Evolutionary conservation across 1,284 basidiomycete species (phyloP).

Genomic region (Cystobasidium pallidum): DNA sequence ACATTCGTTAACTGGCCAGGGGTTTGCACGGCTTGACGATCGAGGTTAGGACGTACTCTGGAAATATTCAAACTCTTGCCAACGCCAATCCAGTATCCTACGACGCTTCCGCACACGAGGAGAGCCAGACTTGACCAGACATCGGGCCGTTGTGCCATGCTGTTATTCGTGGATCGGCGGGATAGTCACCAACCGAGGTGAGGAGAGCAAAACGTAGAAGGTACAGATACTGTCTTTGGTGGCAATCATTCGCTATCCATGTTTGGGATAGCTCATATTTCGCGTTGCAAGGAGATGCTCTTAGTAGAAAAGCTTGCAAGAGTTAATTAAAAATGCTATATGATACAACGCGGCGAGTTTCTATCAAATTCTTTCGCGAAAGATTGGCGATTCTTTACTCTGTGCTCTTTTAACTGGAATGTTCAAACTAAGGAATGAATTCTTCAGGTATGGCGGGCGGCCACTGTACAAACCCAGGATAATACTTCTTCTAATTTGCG

Average conservation of each 20-base stretch:
- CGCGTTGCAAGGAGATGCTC: no score
- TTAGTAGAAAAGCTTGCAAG: neutral
- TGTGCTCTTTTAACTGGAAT: no score
- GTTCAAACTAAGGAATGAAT: no score
- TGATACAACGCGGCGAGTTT: conserved; percentile 11
- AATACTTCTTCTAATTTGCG: conserved; percentile 3
- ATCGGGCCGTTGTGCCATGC: conserved; percentile 27
- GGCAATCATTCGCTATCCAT: no score
- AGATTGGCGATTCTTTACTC: no score
- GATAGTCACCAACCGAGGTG: no score
- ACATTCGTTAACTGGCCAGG: no score
- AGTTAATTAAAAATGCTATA: neutral
- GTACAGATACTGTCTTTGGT: no score
- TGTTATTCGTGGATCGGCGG: no score
- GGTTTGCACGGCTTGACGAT: conserved; percentile 7
- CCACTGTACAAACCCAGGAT: neutral
- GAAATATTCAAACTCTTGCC: conserved; percentile 40
- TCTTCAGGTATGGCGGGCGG: no score
- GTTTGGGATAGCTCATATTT: no score
- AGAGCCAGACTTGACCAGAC: conserved; percentile 30
- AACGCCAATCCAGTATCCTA: conserved; percentile 44
- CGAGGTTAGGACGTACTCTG: conserved; percentile 5
- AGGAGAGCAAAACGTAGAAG: no score
- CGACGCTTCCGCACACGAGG: conserved; percentile 34
- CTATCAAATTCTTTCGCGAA: neutral